Evolutionary conservation across 345 rosid genomes (phyloP).

Genomic region (Citrus sp.): DNA sequence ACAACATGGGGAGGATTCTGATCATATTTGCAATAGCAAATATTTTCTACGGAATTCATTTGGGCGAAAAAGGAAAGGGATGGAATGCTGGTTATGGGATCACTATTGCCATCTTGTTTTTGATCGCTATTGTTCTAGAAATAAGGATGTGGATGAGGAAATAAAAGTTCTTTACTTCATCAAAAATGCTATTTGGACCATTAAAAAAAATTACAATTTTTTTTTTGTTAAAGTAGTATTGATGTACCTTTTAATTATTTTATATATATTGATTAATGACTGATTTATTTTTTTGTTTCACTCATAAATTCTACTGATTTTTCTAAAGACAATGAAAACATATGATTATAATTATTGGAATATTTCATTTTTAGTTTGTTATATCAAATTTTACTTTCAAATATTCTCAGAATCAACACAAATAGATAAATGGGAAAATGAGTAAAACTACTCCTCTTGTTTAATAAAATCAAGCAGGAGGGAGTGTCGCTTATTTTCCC

Average conservation of each 20-base stretch:
- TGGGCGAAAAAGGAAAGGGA: slow-evolving; percentile 42
- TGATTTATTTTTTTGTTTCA: not conserved
- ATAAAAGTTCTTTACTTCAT: not conserved
- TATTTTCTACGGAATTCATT: slow-evolving; percentile 64
- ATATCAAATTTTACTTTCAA: not conserved
- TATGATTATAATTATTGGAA: not conserved
- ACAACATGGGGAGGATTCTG: slow-evolving; percentile 53
- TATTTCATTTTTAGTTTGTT: not conserved
- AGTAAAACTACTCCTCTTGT: too few species aligned
- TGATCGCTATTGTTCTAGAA: slow-evolving; percentile 42
- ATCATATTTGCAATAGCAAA: slow-evolving; percentile 57
- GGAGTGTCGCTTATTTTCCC: too few species aligned
- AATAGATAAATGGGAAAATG: too few species aligned
- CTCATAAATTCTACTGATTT: not conserved
- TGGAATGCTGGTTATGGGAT: slow-evolving; percentile 74
- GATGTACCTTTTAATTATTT: not conserved
- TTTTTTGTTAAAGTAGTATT: not conserved
- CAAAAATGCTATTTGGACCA: too few species aligned
- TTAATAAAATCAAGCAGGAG: too few species aligned
- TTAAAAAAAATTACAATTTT: too few species aligned
- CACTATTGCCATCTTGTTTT: slow-evolving; percentile 36
- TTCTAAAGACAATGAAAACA: not conserved
- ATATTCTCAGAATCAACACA: accelerated
- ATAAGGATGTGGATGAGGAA: slow-evolving; percentile 36
- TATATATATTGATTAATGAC: not conserved